Evolutionary conservation across 805 yeast genomes (phyloP).

Genomic region (Trichomonascus vanleenenianus): DNA sequence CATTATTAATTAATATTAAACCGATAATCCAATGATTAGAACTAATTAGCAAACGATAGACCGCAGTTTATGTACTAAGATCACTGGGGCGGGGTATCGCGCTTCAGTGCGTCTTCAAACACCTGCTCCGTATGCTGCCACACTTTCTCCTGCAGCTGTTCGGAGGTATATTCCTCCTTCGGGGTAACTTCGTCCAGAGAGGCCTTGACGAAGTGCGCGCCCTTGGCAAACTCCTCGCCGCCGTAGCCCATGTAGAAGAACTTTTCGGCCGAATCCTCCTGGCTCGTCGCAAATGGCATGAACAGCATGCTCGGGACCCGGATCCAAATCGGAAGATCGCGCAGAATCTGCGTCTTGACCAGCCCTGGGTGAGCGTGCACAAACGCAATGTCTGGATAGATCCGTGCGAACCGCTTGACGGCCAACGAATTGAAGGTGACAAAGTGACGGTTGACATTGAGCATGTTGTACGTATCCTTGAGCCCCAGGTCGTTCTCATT

Average conservation of each 20-base stretch:
- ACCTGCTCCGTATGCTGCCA: constrained; percentile 22
- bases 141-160: constrained; percentile 19
- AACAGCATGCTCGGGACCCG: constrained; percentile 5
- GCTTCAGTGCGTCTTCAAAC: constrained; percentile 2
- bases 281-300: constrained; percentile 9
- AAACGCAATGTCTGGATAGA: constrained; percentile 19
- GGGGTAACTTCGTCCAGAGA: constrained; percentile 7
- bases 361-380: constrained; percentile 23
- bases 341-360: constrained; percentile 17
- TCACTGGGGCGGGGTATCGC: too few species aligned
- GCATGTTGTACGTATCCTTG: constrained; percentile 16
- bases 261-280: constrained; percentile 18
- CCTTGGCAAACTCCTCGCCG: constrained; percentile 14
- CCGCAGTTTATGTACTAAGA: too few species aligned
- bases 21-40: too few species aligned
- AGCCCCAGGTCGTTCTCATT: constrained; percentile 22
- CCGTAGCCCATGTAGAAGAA: constrained; percentile 17
- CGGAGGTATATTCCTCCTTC: constrained; percentile 8
- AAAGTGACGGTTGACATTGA: constrained; percentile 11
- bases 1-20: too few species aligned
- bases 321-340: constrained; percentile 18
- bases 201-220: constrained; percentile 15
- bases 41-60: too few species aligned
- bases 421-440: constrained; percentile 19
- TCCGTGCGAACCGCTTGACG: constrained; percentile 12